phyloP scores from a whole-genome alignment of 2,329 filamentous ascomycete genomes.

The Paraconiothyrium brasiliense region DNA sequence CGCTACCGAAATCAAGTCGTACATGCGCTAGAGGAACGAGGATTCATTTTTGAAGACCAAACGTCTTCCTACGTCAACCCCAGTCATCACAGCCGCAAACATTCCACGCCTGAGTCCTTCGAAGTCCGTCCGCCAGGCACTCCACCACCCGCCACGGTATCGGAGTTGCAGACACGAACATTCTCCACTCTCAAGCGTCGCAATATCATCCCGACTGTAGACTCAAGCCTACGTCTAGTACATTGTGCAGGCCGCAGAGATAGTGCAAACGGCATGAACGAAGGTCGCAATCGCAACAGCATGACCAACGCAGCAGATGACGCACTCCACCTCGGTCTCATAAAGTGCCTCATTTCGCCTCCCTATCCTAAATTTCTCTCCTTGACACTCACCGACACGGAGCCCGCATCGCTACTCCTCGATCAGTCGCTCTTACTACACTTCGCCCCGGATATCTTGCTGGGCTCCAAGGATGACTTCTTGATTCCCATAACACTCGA shows the following conservation, averaged over 20 bases:
- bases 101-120: slow-evolving; percentile 55
- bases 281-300: slow-evolving; percentile 39
- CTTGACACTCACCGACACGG: slow-evolving; percentile 75
- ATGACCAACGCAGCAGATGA: slow-evolving; percentile 50
- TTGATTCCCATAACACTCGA: slow-evolving; percentile 90
- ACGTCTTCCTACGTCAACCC: slow-evolving; percentile 69
- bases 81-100: slow-evolving; percentile 59
- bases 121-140: slow-evolving; percentile 67
- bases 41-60: slow-evolving; percentile 80
- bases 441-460: slow-evolving; percentile 68
- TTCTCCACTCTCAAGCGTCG: slow-evolving; percentile 84
- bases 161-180: slow-evolving; percentile 82
- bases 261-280: slow-evolving; percentile 34
- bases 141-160: slow-evolving; percentile 78
- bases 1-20: slow-evolving; percentile 79
- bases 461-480: slow-evolving; percentile 76
- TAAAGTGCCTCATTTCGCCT: slow-evolving; percentile 58
- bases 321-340: slow-evolving; percentile 57
- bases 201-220: slow-evolving; percentile 76
- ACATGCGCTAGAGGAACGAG: slow-evolving; percentile 77
- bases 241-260: slow-evolving; percentile 78
- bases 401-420: slow-evolving; percentile 76
- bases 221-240: slow-evolving; percentile 74
- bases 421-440: slow-evolving; percentile 73
- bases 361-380: slow-evolving; percentile 75